Evolutionary conservation across 2,329 filamentous ascomycete species (phyloP).

Genomic region (Mycosphaerella sp.): DNA sequence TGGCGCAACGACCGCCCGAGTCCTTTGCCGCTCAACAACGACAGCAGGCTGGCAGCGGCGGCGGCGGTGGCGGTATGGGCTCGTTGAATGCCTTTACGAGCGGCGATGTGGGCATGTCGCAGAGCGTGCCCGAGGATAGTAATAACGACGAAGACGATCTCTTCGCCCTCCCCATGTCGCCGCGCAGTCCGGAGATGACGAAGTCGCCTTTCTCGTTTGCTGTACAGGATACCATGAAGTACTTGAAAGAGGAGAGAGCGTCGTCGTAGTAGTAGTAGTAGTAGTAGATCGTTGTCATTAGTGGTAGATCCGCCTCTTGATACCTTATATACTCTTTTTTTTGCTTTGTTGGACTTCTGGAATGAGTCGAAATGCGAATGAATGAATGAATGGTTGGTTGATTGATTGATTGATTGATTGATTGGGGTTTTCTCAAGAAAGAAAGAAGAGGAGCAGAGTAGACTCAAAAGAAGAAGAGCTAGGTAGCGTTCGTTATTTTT

Average conservation of each 20-base stretch:
- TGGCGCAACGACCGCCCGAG: constrained; percentile 31
- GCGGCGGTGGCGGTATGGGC: constrained; percentile 30
- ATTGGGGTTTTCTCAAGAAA: too few relatives aligned
- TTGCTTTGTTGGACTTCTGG: too few relatives aligned
- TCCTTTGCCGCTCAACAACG: constrained; percentile 37
- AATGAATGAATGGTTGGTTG: too few relatives aligned
- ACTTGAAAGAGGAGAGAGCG: constrained; percentile 18
- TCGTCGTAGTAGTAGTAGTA: not conserved
- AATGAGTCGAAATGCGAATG: too few relatives aligned
- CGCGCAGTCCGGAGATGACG: constrained; percentile 76
- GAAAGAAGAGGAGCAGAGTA: too few relatives aligned
- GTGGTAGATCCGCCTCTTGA: too few relatives aligned
- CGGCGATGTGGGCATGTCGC: not conserved
- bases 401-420: too few relatives aligned
- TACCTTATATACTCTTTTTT: too few relatives aligned
- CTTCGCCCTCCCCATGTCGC: constrained; percentile 81
- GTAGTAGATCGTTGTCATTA: too few relatives aligned
- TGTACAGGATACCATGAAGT: constrained; percentile 36
- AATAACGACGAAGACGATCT: constrained; percentile 68
- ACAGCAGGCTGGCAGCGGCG: constrained; percentile 16
- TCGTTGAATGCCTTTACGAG: constrained; percentile 43
- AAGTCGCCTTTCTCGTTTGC: constrained; percentile 70
- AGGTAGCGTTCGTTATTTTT: too few relatives aligned
- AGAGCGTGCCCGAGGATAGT: constrained; percentile 30
- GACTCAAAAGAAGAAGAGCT: too few relatives aligned